phyloP scores from a whole-genome alignment of 306 rosid genomes.

The Abrus pulchellus region DNA sequence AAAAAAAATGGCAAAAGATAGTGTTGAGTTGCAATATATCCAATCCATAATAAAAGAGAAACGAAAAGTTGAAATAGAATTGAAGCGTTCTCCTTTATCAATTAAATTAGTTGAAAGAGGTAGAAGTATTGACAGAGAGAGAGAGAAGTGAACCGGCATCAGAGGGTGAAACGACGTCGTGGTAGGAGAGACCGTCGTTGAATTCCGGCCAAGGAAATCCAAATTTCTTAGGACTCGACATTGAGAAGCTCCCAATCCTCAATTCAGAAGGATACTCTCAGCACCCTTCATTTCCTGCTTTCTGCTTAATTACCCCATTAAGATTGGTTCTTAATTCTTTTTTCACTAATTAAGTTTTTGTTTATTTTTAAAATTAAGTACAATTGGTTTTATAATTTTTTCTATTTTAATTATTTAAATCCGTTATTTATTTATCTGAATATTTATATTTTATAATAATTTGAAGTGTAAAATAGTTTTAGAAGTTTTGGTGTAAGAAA shows the following conservation, averaged over 20 bases:
- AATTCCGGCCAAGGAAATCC: conserved; percentile 82
- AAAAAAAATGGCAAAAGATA: neutral
- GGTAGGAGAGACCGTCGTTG: conserved; percentile 81
- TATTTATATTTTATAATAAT: too few species aligned
- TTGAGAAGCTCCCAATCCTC: neutral
- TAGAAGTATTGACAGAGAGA: neutral
- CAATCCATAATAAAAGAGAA: neutral
- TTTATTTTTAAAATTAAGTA: too few species aligned
- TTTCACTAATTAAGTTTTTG: too few species aligned
- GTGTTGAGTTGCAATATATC: neutral
- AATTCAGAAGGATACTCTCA: neutral
- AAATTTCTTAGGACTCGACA: conserved; percentile 32
- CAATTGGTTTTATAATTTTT: too few species aligned
- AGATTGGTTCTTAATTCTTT: too few species aligned
- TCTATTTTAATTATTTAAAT: too few species aligned
- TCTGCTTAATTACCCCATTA: too few species aligned
- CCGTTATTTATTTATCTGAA: too few species aligned
- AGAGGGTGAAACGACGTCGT: conserved; percentile 77
- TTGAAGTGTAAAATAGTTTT: too few species aligned
- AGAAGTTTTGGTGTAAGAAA: too few species aligned
- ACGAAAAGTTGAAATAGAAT: neutral
- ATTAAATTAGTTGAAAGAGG: too few species aligned
- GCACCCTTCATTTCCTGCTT: neutral
- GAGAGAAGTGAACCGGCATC: conserved; percentile 62
- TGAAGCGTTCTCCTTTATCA: neutral